Conservation (phyloP, 1,139 yeast genomes). For the Lodderomyces pseudojiufengensis region DNA sequence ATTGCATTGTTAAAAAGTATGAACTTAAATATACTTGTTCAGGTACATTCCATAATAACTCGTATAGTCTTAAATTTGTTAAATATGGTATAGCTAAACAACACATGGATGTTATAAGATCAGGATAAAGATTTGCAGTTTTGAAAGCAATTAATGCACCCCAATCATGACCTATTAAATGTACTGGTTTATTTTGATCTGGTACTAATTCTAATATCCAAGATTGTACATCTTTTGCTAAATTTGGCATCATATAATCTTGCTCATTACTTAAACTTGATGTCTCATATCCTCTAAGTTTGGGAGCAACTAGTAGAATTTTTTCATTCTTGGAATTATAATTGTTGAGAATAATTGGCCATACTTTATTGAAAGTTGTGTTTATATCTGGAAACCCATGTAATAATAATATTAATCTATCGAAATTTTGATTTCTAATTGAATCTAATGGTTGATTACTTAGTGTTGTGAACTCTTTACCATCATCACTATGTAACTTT, state of each 20-base stretch:
- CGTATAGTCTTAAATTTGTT: conserved; percentile 26
- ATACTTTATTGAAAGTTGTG: conserved; percentile 25
- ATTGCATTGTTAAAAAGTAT: conserved; percentile 43
- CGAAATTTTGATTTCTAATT: conserved; percentile 20
- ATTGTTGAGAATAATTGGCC: conserved; percentile 19
- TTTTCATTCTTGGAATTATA: conserved; percentile 17
- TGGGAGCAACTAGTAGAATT: conserved; percentile 33
- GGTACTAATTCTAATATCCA: conserved; percentile 28
- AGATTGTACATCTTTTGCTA: conserved; percentile 35
- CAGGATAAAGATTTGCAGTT: conserved; percentile 35
- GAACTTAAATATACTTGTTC: conserved; percentile 34
- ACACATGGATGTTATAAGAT: conserved; percentile 31
- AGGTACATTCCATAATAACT: conserved; percentile 29
- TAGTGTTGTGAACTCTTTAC: conserved; percentile 25
- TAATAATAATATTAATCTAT: conserved; percentile 28
- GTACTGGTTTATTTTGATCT: conserved; percentile 27
- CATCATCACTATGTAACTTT: conserved; percentile 19
- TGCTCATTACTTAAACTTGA: conserved; percentile 28
- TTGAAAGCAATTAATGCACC: conserved; percentile 40
- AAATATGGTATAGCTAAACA: conserved; percentile 42
- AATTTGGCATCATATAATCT: conserved; percentile 26
- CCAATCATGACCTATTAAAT: conserved; percentile 47
- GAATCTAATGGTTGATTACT: conserved; percentile 19
- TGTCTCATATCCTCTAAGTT: conserved; percentile 41
- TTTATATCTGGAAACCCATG: conserved; percentile 47